Evolutionary conservation across 345 rosid genomes (phyloP).

Genomic region (Rhizophora mangle): DNA sequence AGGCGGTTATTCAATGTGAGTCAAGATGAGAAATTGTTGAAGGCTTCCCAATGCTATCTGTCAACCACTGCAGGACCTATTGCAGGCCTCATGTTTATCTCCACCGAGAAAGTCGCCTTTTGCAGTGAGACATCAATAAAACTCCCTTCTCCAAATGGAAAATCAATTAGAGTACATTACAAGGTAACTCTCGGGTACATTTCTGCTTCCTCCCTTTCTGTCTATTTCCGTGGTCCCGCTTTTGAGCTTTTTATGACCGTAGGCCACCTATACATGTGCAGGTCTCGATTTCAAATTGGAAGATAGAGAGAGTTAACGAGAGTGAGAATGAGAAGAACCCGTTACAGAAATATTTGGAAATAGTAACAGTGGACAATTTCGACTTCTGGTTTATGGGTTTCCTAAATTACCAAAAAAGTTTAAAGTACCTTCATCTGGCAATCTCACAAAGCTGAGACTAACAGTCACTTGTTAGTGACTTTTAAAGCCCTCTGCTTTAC

Average conservation of each 20-base stretch:
- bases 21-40: constrained; percentile 41
- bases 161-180: constrained; percentile 19
- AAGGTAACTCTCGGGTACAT: constrained; percentile 19
- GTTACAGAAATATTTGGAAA: constrained; percentile 31
- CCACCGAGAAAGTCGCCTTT: constrained; percentile 36
- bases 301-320: constrained; percentile 21
- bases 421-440: constrained; percentile 32
- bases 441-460: constrained; percentile 12
- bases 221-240: not conserved
- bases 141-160: constrained; percentile 19
- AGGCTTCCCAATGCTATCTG: constrained; percentile 49
- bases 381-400: constrained; percentile 49
- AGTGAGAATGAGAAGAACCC: constrained; percentile 39
- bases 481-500: too few relatives aligned
- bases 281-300: constrained; percentile 38
- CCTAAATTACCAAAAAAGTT: constrained; percentile 39
- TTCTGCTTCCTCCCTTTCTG: not conserved
- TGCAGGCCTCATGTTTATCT: constrained; percentile 45
- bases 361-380: constrained; percentile 33
- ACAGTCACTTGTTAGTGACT: too few relatives aligned
- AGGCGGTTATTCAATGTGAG: constrained; percentile 30
- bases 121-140: constrained; percentile 35
- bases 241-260: not conserved
- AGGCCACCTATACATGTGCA: constrained; percentile 5
- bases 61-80: constrained; percentile 45